Conservation (phyloP, 345 rosid genomes). For the Salix suchowensis region DNA sequence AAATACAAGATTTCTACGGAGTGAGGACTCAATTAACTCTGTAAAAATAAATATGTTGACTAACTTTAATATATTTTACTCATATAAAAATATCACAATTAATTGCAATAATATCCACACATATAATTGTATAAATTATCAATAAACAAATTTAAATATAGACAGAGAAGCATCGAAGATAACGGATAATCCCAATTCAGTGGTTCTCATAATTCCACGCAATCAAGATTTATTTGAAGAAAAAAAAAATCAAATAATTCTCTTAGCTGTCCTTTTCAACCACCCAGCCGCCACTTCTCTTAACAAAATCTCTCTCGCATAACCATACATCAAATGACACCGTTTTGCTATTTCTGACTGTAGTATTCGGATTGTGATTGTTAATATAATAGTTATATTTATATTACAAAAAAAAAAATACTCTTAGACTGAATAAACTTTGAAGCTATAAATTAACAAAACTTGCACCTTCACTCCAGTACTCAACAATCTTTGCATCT, state of each 20-base stretch:
- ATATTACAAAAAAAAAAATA: not conserved
- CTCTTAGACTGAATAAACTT: not conserved
- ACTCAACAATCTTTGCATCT: not conserved
- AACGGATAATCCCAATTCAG: not conserved
- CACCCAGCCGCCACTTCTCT: not conserved
- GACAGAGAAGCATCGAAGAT: not conserved
- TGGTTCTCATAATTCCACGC: not conserved
- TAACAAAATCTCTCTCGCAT: not conserved
- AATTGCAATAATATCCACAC: too few relatives aligned
- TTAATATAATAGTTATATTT: too few relatives aligned
- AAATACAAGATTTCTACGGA: too few relatives aligned
- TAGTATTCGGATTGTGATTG: too few relatives aligned
- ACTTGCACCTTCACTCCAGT: not conserved
- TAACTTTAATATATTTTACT: too few relatives aligned
- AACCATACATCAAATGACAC: too few relatives aligned
- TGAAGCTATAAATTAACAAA: not conserved
- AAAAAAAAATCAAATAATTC: not conserved
- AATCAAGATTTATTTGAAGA: not conserved
- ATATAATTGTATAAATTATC: not conserved
- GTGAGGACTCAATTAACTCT: too few relatives aligned
- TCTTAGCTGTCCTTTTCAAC: not conserved
- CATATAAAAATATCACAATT: too few relatives aligned
- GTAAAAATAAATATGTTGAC: too few relatives aligned
- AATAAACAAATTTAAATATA: not conserved
- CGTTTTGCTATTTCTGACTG: too few relatives aligned